Percentiles rank a stretch among this genome's conserved stretches.
Evolutionary conservation across 2,329 filamentous ascomycete species (phyloP).

Genomic region (Paracamarosporium sp.): DNA sequence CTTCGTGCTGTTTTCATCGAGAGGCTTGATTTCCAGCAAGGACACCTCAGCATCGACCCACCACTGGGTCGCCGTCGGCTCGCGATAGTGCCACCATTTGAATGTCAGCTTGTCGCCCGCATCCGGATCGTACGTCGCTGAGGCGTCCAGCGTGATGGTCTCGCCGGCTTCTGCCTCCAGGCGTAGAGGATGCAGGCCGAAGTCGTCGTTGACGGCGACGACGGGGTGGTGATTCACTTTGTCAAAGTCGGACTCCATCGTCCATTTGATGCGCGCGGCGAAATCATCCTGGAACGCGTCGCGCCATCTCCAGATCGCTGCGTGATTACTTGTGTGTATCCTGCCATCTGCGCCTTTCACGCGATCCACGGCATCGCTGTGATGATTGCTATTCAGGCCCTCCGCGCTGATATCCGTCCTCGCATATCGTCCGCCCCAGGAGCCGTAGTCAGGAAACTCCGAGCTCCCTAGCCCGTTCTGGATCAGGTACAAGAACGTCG

Average conservation of each 20-base stretch:
- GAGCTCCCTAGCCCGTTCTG: constrained; percentile 57
- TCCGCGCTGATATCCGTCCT: constrained; percentile 42
- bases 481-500: constrained; percentile 58
- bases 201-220: constrained; percentile 50
- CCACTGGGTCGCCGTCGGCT: constrained; percentile 54
- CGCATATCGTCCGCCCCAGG: constrained; percentile 59
- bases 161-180: constrained; percentile 51
- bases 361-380: constrained; percentile 46
- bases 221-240: constrained; percentile 58
- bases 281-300: constrained; percentile 61
- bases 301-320: constrained; percentile 62
- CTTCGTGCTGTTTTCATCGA: constrained; percentile 35
- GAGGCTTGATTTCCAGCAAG: constrained; percentile 43
- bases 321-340: constrained; percentile 52
- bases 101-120: constrained; percentile 50
- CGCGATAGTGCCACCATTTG: constrained; percentile 60
- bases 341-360: constrained; percentile 42
- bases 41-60: constrained; percentile 49
- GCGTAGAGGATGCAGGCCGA: constrained; percentile 46
- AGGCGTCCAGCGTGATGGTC: constrained; percentile 54
- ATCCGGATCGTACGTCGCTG: constrained; percentile 57
- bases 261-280: constrained; percentile 58
- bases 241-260: constrained; percentile 40
- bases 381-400: constrained; percentile 44
- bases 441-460: constrained; percentile 56